phyloP scores from a whole-genome alignment of 2,329 filamentous ascomycete species.

The Talaromyces sp. region DNA sequence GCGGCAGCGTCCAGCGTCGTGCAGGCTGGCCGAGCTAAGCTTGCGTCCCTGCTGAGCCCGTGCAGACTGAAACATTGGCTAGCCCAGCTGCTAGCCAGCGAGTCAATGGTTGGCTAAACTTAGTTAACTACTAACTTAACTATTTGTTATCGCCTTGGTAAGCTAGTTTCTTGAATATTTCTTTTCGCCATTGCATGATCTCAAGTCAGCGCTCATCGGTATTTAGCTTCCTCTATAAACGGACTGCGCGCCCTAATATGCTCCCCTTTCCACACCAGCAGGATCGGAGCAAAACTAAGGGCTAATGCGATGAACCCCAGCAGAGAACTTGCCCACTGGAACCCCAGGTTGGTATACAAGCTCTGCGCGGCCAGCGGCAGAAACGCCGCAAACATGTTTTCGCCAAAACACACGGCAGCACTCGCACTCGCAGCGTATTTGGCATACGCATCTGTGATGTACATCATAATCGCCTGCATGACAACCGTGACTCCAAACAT shows the following conservation, averaged over 20 bases:
- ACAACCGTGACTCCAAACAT: conserved; percentile 41
- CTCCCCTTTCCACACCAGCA: conserved; percentile 35
- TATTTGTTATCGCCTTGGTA: background rate
- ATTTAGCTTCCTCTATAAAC: conserved; percentile 16
- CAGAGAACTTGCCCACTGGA: conserved; percentile 37
- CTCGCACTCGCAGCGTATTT: conserved; percentile 46
- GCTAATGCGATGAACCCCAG: conserved; percentile 36
- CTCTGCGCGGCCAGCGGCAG: conserved; percentile 37
- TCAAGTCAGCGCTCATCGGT: background rate
- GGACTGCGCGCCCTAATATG: conserved; percentile 26
- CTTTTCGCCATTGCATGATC: background rate
- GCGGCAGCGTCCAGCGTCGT: background rate
- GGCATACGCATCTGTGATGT: conserved; percentile 47
- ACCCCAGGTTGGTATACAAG: conserved; percentile 33
- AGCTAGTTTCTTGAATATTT: background rate
- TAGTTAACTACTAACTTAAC: background rate
- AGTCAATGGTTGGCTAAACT: background rate
- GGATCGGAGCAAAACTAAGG: conserved; percentile 29
- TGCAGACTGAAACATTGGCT: background rate
- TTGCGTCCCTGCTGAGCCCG: background rate
- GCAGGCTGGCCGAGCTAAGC: background rate
- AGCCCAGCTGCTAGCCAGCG: background rate
- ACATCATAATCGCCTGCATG: conserved; percentile 45
- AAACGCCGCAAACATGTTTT: conserved; percentile 41
- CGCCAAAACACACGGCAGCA: conserved; percentile 41